Evolutionary conservation across 768 basidiomycete genomes (phyloP), one percentile per base, ranked within the genome.

Genomic region (Serendipita vermifera): DNA sequence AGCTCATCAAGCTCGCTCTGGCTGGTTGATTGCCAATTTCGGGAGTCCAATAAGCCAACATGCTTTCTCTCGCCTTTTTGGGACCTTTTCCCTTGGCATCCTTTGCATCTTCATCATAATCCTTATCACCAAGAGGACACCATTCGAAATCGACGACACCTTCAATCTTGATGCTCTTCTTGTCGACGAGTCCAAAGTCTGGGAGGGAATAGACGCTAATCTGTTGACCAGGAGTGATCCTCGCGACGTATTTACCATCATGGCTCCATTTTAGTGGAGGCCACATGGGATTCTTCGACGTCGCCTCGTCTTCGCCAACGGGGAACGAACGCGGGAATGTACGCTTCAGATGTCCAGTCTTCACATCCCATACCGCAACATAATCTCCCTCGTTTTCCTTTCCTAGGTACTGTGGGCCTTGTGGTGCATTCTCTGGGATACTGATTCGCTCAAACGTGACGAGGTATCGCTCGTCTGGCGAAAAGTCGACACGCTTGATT

Each of bases 131-230:
- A 51, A 82, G 79, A 33, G 96, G 96, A 62, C 89, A 90, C 96
- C 96, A 99, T 70, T 97, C 96, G 68, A 98, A 98, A 70, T 98
- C 94, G 62, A 89, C 75, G 39, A 99, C 92, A 20, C 94, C 94
- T 62, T 98, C 93, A 41, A 98, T 87, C 73, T 97, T 99, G 68
- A 98, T 71, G 62, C 85, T 88, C 73, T 97, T 99, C 73, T 94
- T 97, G 62, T 87, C 93, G 58, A 97, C 80, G 55, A 99, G 75
- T 64, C 82, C 81, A 91, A 99, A 94, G 56, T 80, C 77, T 6
- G 96, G 96, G 57, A 93, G 80, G 69, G 97, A 93, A 68, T 98
- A 90, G 33, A 98, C 85, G 64, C 89, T 90, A 72, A 99, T 98
- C 74, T 90, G 88, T 66, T 87, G 82, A 13, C 90, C 90, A 33